Percentiles rank a stretch among this genome's conserved stretches.
These are phyloP conservation scores for Dendrobium nobile DNA, from an alignment of 106 monocot genomes.

Conservation along the genomic window DNA sequence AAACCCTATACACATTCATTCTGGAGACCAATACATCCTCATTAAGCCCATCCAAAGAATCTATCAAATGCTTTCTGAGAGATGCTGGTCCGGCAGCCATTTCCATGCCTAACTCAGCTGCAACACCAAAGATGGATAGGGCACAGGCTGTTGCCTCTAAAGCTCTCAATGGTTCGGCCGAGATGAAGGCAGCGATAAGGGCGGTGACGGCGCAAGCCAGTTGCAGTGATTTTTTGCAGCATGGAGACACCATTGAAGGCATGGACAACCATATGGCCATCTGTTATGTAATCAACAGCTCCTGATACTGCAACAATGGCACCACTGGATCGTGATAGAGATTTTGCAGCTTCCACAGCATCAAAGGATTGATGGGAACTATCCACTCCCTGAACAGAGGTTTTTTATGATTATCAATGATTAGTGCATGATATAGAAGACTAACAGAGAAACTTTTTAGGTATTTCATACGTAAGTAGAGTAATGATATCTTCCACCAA, in stretches of 20 bases:
- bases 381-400: slow-evolving; percentile 54
- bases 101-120: slow-evolving; percentile 62
- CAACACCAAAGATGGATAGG: slow-evolving; percentile 66
- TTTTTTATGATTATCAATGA: neutral
- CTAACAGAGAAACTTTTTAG: no score
- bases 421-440: neutral
- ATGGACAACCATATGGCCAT: slow-evolving; percentile 36
- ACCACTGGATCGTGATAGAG: slow-evolving; percentile 27
- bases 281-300: slow-evolving; percentile 48
- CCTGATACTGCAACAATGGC: slow-evolving; percentile 65
- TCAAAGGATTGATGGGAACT: slow-evolving; percentile 69
- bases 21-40: slow-evolving; percentile 29
- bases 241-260: slow-evolving; percentile 58
- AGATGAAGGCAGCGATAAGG: slow-evolving; percentile 73
- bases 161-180: slow-evolving; percentile 40
- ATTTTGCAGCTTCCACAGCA: slow-evolving; percentile 50
- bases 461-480: no score
- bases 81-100: slow-evolving; percentile 66
- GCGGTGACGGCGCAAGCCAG: slow-evolving; percentile 82
- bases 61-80: slow-evolving; percentile 64
- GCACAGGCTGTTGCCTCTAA: slow-evolving; percentile 68
- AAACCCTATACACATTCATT: slow-evolving; percentile 30
- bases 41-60: slow-evolving; percentile 57
- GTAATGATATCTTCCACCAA: no score
- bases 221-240: slow-evolving; percentile 89